phyloP scores from a whole-genome alignment of 2,329 filamentous ascomycete species.

The Fusarium keratoplasticum region DNA sequence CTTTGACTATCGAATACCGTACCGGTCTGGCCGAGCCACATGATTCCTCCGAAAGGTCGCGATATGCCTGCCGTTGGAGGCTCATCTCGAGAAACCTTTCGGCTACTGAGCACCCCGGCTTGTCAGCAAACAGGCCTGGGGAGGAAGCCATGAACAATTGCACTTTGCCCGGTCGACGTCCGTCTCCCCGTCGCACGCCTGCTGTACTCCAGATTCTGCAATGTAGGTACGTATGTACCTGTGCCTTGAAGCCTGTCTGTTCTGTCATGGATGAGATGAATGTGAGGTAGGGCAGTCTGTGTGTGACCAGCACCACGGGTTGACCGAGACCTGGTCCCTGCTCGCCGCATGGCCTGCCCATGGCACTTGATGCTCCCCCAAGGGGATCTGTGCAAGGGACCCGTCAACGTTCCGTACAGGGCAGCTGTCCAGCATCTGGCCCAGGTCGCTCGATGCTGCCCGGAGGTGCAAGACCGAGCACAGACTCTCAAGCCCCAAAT shows the following conservation, averaged over 20 bases:
- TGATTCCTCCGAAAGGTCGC: constrained; percentile 1
- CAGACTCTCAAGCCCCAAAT: constrained; percentile 12
- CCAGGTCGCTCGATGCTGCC: constrained; percentile 1
- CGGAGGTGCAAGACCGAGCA: constrained; percentile 35
- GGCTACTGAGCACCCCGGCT: constrained; percentile 4
- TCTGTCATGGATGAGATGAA: not conserved
- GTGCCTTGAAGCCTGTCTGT: not conserved
- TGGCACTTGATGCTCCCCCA: constrained; percentile 20
- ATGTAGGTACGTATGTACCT: constrained; percentile 4
- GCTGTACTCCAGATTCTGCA: constrained; percentile 12
- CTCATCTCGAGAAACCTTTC: not conserved
- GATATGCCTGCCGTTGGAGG: not conserved
- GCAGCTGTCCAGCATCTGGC: constrained; percentile 1
- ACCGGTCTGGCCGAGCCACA: not conserved
- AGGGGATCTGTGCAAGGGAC: constrained; percentile 33
- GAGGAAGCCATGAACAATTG: not conserved
- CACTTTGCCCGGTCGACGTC: constrained; percentile 11
- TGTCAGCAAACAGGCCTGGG: not conserved
- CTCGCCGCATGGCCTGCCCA: constrained; percentile 36
- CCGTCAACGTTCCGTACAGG: constrained; percentile 1
- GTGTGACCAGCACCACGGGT: constrained; percentile 35
- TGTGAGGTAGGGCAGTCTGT: constrained; percentile 17
- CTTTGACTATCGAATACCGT: constrained; percentile 1
- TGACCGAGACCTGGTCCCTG: constrained; percentile 38
- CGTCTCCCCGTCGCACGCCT: not conserved